Percentiles rank a stretch among this genome's conserved stretches.
phyloP scores from a whole-genome alignment of 805 yeast genomes.

The Candida ponderosae region DNA sequence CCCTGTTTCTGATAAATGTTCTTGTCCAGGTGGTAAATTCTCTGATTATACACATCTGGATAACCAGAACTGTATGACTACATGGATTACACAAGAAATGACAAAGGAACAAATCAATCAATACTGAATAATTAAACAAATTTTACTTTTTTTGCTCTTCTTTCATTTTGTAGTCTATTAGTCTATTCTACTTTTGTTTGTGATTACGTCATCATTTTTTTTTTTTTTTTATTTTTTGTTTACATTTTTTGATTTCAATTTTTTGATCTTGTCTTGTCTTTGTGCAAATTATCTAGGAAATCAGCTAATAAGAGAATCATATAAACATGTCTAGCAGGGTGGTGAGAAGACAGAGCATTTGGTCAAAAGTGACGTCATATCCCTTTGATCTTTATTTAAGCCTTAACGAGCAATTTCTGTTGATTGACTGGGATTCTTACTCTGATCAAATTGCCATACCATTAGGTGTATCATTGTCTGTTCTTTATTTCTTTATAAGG shows the following conservation, averaged over 20 bases:
- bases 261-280: no score
- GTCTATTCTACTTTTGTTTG: no score
- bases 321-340: conserved; percentile 2
- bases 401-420: conserved; percentile 18
- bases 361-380: conserved; percentile 13
- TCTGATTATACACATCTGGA: conserved; percentile 39
- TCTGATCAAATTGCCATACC: conserved; percentile 18
- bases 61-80: conserved; percentile 70
- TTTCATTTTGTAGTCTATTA: no score
- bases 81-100: conserved; percentile 51
- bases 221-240: no score
- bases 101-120: conserved; percentile 19
- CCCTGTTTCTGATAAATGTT: conserved; percentile 52
- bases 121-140: conserved; percentile 7
- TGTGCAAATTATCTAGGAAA: no score
- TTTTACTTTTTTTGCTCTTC: no score
- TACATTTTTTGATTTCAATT: no score
- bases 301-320: no score
- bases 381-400: conserved; percentile 17
- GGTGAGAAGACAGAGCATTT: conserved; percentile 13
- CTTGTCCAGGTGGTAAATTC: conserved; percentile 51
- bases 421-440: conserved; percentile 21
- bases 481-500: conserved; percentile 15
- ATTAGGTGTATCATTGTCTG: conserved; percentile 14
- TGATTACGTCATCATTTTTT: no score